Base-by-base conservation (phyloP, 768 basidiomycete species). In the Macrolepiota dolichaula region DNA sequence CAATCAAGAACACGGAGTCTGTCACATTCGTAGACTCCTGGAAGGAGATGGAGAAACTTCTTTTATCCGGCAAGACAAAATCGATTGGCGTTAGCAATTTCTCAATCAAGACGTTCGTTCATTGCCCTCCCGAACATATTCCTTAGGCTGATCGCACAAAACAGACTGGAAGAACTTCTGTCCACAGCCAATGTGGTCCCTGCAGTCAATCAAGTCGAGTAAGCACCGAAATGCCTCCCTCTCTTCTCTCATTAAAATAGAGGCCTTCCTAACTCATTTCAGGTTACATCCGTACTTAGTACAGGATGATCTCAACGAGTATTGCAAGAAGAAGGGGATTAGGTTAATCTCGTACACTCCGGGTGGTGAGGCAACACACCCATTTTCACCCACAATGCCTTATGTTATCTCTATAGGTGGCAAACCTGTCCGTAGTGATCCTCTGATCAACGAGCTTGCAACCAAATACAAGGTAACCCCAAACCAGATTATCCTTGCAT, bases 61-160 rank as follows among this genome's bases (percentile, higher is more conserved):
- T 79, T 32, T 72, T 71, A 32, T 76, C 46, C n/a, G 81, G 81
- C 0, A 79, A 77, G 63, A 80, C 76, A 12, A 78, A 70, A 57
- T 77, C 81, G 0, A 81, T 85, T 59, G 84, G 84, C 0, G 82
- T 86, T 50, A 82, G 81, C 69, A 86, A 86, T 67, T 85, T 85
- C 65, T 82, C 81, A 2, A 73, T 84, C 60, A 82, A 84, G 64
- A 84, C 75, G 81, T 83, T 57, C 19, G 76, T 68, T 17, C 15
- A 42, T 42, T 17, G n/a, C n/a, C 1, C n/a, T 17, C n/a, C 13
- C 40, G 3, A 42, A n/a, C 29, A 42, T 19, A 5, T 42, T 42
- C 40, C 6, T 19, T 42, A 17, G n/a, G 5, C 40, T 42, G 7
- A 42, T 42, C 13, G 13, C 2, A 19, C 15, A 15, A 19, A n/a